A percentile compares a stretch with the other conserved stretches of the same genome.
phyloP scores from a whole-genome alignment of 495 filamentous ascomycete genomes.

The Podospora australis region DNA sequence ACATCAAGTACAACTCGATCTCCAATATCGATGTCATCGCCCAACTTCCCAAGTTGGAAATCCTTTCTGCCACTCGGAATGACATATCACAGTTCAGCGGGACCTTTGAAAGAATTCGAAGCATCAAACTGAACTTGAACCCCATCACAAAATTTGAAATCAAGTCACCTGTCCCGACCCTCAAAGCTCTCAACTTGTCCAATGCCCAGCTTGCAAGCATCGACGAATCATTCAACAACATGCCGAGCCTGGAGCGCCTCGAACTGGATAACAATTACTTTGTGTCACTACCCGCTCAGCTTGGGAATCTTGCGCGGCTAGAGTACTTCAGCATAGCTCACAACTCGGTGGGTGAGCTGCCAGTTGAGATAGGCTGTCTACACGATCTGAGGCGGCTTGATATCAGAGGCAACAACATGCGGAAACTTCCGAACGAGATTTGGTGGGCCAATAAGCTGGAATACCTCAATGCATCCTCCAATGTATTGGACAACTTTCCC shows the following conservation, averaged over 20 bases:
- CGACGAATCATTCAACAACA: constrained; percentile 79
- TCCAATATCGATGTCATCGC: constrained; percentile 78
- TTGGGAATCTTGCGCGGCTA: constrained; percentile 75
- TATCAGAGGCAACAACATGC: constrained; percentile 85
- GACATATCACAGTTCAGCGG: constrained; percentile 79
- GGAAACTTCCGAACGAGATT: constrained; percentile 78
- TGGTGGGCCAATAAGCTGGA: constrained; percentile 89
- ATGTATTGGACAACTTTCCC: constrained; percentile 82
- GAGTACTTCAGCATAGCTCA: constrained; percentile 91
- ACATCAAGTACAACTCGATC: constrained; percentile 87
- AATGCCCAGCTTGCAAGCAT: constrained; percentile 81
- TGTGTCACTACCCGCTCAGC: constrained; percentile 73
- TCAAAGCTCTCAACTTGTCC: constrained; percentile 80
- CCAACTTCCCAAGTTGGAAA: constrained; percentile 77
- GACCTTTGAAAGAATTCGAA: constrained; percentile 74
- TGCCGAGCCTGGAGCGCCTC: constrained; percentile 78
- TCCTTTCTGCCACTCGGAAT: constrained; percentile 85
- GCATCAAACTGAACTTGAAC: constrained; percentile 82
- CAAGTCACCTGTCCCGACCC: constrained; percentile 63
- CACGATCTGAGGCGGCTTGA: constrained; percentile 79
- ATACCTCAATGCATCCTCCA: constrained; percentile 90
- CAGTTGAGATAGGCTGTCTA: constrained; percentile 78
- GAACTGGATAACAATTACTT: constrained; percentile 94
- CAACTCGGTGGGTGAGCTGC: constrained; percentile 77
- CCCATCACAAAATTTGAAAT: constrained; percentile 91